A percentile compares a stretch with the other conserved stretches of the same genome.
These are phyloP conservation scores for Penicillium pancosmium DNA, from an alignment of 495 filamentous ascomycete genomes.

Conservation along the genomic window DNA sequence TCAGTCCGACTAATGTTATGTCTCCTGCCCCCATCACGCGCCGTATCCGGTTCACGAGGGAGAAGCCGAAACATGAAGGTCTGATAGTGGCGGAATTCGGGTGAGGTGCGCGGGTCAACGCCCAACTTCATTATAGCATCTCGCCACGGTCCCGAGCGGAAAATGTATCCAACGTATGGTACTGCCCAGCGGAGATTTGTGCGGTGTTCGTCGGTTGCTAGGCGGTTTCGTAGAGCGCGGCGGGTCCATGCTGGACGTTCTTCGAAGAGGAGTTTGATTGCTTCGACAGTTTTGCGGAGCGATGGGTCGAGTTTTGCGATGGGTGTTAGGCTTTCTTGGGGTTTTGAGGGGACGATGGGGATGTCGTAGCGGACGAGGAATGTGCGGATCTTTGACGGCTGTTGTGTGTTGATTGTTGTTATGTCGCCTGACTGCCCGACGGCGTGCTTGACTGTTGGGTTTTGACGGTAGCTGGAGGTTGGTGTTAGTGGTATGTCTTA, in stretches of 20 bases:
- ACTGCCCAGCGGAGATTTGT: constrained; percentile 64
- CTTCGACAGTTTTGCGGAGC: constrained; percentile 60
- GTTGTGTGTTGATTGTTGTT: constrained; percentile 55
- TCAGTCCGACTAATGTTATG: constrained; percentile 27
- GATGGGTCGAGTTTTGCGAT: constrained; percentile 46
- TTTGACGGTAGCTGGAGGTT: constrained; percentile 55
- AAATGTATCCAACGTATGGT: constrained; percentile 84
- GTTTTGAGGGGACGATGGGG: constrained; percentile 50
- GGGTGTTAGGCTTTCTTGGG: constrained; percentile 51
- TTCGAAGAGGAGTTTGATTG: constrained; percentile 62
- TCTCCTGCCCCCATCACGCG: constrained; percentile 66
- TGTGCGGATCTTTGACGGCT: constrained; percentile 49
- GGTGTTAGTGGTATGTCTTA: constrained; percentile 7
- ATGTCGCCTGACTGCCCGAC: constrained; percentile 54
- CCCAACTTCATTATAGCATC: constrained; percentile 84
- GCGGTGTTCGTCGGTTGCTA: constrained; percentile 49
- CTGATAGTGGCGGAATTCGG: constrained; percentile 79
- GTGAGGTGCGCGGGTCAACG: constrained; percentile 77
- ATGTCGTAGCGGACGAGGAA: constrained; percentile 66
- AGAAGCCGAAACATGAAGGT: constrained; percentile 76
- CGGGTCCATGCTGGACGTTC: constrained; percentile 85
- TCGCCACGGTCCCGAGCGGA: constrained; percentile 86
- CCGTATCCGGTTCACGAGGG: constrained; percentile 79
- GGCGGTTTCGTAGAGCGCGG: constrained; percentile 70
- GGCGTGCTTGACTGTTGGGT: constrained; percentile 57